Evolutionary conservation across 768 basidiomycete species (phyloP), one percentile per base, ranked within the genome.

Genomic region (Lentinula lateritia): DNA sequence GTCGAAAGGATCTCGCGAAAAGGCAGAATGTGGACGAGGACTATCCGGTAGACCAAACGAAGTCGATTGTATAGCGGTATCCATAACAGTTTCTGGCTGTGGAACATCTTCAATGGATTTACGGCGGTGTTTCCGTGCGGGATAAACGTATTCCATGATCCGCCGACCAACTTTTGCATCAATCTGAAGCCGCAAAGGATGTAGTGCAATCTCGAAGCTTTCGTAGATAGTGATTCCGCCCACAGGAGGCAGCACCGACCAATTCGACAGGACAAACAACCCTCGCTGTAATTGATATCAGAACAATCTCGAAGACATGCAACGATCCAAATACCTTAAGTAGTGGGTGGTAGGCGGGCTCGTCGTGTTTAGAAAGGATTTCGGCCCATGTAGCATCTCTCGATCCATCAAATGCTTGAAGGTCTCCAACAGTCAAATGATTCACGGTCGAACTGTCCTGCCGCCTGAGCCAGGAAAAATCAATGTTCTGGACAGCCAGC

Each of bases 181-280:
- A 53, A 98, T 80, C 65, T 93, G 92, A 6, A 97, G 79, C 35
- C 89, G 85, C 66, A 98, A 80, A 0, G 95, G 95, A 71, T 95
- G 93, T 45, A 97, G 77, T 32, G 85, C 82, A 39, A 96, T 75
- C 64, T 90, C 85, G 66, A 97, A 92, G 34, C 81, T 78, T 70
- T 93, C 88, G 71, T 93, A 89, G 64, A 97, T 92, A 1, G 88
- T 84, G 65, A 98, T 97, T 12, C 95, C 95, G 18, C 94, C 95
- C 23, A 98, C 94, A 15, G 94, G 92, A 1, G 93, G 84, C n/a
- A 93, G 76, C 28, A 91, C 82, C 3, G 81, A 85, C 95, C 94
- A 96, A 60, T 86, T 83, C 2, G 88, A 88, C 1, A 86, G 76
- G 18, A 88, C 78, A 71, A 96, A 95, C 23, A 93, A 72, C 15